Percentiles rank a stretch among this genome's conserved stretches.
phyloP scores from a whole-genome alignment of 129 eudicot species.

The Arctium minus region DNA sequence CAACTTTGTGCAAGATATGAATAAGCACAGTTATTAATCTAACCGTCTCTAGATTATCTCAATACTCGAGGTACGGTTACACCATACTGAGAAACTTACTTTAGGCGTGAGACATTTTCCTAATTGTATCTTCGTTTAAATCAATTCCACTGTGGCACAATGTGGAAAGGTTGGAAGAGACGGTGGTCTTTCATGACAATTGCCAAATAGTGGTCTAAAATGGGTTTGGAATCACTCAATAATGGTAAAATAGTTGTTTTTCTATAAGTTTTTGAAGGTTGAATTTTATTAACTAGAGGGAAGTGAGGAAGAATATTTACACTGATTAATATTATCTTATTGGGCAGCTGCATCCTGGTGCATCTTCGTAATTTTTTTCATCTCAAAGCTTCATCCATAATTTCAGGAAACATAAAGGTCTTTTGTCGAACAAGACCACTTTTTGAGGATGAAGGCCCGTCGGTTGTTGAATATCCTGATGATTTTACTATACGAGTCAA shows the following conservation, averaged over 20 bases:
- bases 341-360: constrained; percentile 1
- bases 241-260: background rate
- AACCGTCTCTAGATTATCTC: background rate
- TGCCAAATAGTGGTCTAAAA: background rate
- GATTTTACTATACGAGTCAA: constrained; percentile 72
- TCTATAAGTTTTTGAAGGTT: background rate
- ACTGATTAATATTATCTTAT: background rate
- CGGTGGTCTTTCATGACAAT: background rate
- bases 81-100: constrained; percentile 11
- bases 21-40: constrained; percentile 1
- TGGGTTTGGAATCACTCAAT: background rate
- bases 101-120: background rate
- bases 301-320: background rate
- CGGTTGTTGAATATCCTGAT: constrained; percentile 87
- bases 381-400: background rate
- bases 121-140: background rate
- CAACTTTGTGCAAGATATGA: background rate
- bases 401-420: constrained; percentile 87
- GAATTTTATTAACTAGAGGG: background rate
- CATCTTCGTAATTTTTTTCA: background rate
- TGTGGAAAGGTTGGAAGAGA: background rate
- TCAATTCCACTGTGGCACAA: background rate
- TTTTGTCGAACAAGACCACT: constrained; percentile 93
- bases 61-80: background rate
- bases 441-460: constrained; percentile 95